A percentile compares a stretch with the other conserved stretches of the same genome.
Conservation (phyloP, 371 early-diverging fungal genomes). For the Capillidium heterosporum region DNA sequence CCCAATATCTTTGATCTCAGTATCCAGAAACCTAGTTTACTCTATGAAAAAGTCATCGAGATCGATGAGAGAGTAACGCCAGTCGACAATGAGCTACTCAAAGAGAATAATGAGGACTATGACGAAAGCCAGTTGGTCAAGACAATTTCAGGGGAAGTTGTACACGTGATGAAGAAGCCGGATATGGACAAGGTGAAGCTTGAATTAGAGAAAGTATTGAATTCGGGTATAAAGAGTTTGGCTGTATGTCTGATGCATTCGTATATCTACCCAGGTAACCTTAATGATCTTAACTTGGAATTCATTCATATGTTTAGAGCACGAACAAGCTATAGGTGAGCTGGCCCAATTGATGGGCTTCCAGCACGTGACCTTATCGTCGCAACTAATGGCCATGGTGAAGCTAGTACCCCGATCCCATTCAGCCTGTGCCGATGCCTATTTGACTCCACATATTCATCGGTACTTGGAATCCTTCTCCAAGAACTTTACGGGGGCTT, state of each 20-base stretch:
- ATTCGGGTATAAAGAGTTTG: conserved; percentile 60
- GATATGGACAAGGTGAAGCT: conserved; percentile 28
- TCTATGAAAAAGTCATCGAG: conserved; percentile 75
- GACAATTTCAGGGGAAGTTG: conserved; percentile 77
- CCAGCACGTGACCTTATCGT: conserved; percentile 61
- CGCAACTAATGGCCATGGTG: conserved; percentile 78
- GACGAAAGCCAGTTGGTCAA: conserved; percentile 16
- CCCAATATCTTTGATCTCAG: conserved; percentile 87
- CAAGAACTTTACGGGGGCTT: conserved; percentile 62
- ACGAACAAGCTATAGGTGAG: conserved; percentile 52
- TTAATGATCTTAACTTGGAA: neutral
- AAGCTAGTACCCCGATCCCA: conserved; percentile 86
- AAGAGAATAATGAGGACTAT: conserved; percentile 13
- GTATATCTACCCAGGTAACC: conserved; percentile 45
- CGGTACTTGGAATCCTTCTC: conserved; percentile 68
- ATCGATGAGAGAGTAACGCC: conserved; percentile 54
- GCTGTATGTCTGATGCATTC: conserved; percentile 87
- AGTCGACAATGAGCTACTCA: neutral
- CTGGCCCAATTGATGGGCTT: conserved; percentile 65
- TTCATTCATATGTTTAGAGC: conserved; percentile 23
- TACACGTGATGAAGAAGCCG: conserved; percentile 44
- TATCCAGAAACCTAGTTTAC: conserved; percentile 56
- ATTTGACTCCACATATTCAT: conserved; percentile 79
- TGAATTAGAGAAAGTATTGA: conserved; percentile 37
- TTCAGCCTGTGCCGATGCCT: conserved; percentile 81